Conservation (phyloP, 2,329 filamentous ascomycete species). For the Zasmidium citrigriseum region DNA sequence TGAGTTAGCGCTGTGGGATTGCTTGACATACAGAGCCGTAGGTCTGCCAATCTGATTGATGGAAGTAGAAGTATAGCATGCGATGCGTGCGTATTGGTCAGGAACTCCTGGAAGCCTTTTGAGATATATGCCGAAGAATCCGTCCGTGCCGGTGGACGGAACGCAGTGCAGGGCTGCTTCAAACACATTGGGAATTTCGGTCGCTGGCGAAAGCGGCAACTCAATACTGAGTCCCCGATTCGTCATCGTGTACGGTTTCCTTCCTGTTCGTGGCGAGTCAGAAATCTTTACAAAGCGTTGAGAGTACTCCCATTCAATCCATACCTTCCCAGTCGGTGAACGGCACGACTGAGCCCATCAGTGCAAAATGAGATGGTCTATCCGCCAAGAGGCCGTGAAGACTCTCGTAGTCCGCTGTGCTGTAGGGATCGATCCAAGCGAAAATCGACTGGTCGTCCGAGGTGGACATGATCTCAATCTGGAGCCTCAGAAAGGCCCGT, state of each 20-base stretch:
- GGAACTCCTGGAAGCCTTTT: not conserved
- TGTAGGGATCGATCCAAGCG: not conserved
- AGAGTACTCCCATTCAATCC: no score
- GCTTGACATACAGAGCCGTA: not conserved
- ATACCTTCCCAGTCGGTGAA: not conserved
- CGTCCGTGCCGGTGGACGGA: not conserved
- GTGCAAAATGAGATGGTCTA: not conserved
- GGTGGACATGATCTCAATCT: conserved; percentile 6
- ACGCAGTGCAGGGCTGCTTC: not conserved
- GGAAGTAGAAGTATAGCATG: not conserved
- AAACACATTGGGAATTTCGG: not conserved
- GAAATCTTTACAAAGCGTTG: no score
- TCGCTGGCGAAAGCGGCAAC: not conserved
- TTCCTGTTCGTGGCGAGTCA: no score
- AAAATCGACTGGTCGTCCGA: conserved; percentile 13
- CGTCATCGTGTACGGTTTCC: conserved; percentile 3
- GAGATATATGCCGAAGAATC: not conserved
- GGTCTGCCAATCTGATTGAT: not conserved
- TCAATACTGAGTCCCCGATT: not conserved
- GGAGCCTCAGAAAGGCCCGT: conserved; percentile 8
- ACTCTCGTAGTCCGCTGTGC: not conserved
- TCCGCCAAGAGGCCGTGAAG: conserved; percentile 1
- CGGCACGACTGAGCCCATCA: not conserved
- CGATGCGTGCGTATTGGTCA: not conserved
- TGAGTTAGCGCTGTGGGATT: not conserved